These are phyloP conservation scores for Adansonia gregorii DNA, from an alignment of 441 rosid genomes.

Conservation along the genomic window DNA sequence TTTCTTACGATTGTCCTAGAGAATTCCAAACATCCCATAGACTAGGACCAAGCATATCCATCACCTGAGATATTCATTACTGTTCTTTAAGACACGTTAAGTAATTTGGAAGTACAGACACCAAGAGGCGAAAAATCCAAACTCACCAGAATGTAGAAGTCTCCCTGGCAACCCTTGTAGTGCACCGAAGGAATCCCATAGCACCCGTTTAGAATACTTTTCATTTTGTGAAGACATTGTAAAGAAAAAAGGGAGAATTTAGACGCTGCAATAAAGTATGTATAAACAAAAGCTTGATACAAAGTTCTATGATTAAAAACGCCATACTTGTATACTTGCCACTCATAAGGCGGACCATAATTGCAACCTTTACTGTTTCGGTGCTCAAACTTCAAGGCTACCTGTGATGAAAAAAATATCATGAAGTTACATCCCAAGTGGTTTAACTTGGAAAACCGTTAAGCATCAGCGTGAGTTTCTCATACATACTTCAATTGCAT, in stretches of 20 bases:
- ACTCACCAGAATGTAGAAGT: slow-evolving; percentile 88
- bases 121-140: slow-evolving; percentile 26
- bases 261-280: slow-evolving; percentile 11
- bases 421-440: slow-evolving; percentile 11
- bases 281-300: slow-evolving; percentile 13
- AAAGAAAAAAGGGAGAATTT: slow-evolving; percentile 16
- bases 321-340: slow-evolving; percentile 91
- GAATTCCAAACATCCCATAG: slow-evolving; percentile 98
- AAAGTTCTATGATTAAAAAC: slow-evolving; percentile 23
- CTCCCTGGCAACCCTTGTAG: slow-evolving; percentile 93
- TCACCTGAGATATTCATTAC: slow-evolving; percentile 61
- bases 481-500: slow-evolving; percentile 79
- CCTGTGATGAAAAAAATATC: slow-evolving; percentile 48
- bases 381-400: slow-evolving; percentile 93
- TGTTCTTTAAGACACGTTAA: slow-evolving; percentile 26
- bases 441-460: neutral
- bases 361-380: slow-evolving; percentile 94
- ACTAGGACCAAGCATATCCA: slow-evolving; percentile 98
- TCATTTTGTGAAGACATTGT: slow-evolving; percentile 27
- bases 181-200: slow-evolving; percentile 93
- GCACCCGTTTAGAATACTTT: slow-evolving; percentile 80
- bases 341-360: slow-evolving; percentile 95
- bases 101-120: slow-evolving; percentile 16
- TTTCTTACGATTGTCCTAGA: slow-evolving; percentile 76
- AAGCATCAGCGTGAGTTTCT: slow-evolving; percentile 20